Conservation (phyloP, 805 yeast genomes). For the Yueomyces sp. region DNA sequence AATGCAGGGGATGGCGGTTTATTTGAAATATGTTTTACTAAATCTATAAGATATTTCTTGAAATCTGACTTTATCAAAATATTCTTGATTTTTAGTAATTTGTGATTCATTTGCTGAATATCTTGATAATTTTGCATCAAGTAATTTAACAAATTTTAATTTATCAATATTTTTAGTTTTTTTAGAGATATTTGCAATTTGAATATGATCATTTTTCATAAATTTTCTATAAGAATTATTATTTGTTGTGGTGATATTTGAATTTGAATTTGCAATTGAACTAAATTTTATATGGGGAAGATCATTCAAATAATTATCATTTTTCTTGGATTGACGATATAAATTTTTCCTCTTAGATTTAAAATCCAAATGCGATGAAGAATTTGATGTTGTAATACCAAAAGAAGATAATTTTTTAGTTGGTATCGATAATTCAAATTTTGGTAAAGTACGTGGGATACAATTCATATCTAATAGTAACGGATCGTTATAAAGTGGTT, state of each 20-base stretch:
- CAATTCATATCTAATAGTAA: too few relatives aligned
- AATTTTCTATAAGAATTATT: not conserved
- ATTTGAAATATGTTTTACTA: conserved; percentile 18
- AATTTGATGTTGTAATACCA: not conserved
- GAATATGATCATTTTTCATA: not conserved
- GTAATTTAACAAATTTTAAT: conserved; percentile 4
- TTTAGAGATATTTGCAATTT: not conserved
- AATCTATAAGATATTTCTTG: conserved; percentile 24
- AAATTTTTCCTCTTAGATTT: too few relatives aligned
- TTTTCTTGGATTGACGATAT: too few relatives aligned
- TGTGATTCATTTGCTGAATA: conserved; percentile 4
- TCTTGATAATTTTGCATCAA: conserved; percentile 12
- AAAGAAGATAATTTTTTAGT: too few relatives aligned
- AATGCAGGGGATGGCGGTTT: too few relatives aligned
- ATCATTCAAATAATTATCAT: too few relatives aligned
- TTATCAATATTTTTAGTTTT: not conserved
- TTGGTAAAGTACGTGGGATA: too few relatives aligned
- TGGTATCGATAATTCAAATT: too few relatives aligned
- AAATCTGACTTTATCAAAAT: conserved; percentile 21
- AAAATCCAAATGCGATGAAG: not conserved
- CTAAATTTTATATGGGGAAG: too few relatives aligned
- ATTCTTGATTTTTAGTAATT: conserved; percentile 11
- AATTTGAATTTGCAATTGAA: too few relatives aligned
- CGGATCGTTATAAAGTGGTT: too few relatives aligned
- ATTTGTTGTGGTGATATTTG: not conserved